phyloP scores from a whole-genome alignment of 2,329 filamentous ascomycete species.

The Claviceps pusilla region DNA sequence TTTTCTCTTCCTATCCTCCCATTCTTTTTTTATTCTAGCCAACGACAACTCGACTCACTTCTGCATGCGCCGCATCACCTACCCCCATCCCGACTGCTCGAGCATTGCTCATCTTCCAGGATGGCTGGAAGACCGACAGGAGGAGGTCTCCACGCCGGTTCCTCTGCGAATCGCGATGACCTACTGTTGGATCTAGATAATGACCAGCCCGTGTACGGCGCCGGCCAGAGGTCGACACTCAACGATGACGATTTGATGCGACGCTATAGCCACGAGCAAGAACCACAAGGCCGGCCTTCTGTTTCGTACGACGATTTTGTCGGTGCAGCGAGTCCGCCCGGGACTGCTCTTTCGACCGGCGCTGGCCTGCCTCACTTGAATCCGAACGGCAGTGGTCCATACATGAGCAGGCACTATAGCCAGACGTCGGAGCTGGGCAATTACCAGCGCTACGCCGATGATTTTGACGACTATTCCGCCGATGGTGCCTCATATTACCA shows the following conservation, averaged over 20 bases:
- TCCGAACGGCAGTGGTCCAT: slow-evolving; percentile 22
- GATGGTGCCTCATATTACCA: slow-evolving; percentile 77
- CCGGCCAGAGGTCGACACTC: slow-evolving; percentile 61
- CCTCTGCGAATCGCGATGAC: slow-evolving; percentile 36
- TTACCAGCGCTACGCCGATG: slow-evolving; percentile 81
- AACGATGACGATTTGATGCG: slow-evolving; percentile 69
- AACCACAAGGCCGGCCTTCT: slow-evolving; percentile 55
- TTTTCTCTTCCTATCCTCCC: too few species aligned
- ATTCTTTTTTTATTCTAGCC: neutral
- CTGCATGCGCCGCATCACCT: slow-evolving; percentile 19
- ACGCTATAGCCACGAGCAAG: slow-evolving; percentile 57
- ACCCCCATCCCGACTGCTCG: slow-evolving; percentile 15
- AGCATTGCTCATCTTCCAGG: slow-evolving; percentile 27
- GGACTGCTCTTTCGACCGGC: slow-evolving; percentile 26
- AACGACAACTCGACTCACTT: slow-evolving; percentile 8
- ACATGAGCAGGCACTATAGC: slow-evolving; percentile 39
- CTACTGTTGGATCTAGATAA: slow-evolving; percentile 63
- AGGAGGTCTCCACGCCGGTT: slow-evolving; percentile 32
- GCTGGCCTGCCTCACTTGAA: slow-evolving; percentile 11
- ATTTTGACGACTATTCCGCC: slow-evolving; percentile 66
- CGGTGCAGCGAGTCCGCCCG: slow-evolving; percentile 37
- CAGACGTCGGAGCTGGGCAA: slow-evolving; percentile 76
- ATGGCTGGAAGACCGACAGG: slow-evolving; percentile 45
- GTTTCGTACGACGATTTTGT: slow-evolving; percentile 93
- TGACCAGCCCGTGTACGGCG: slow-evolving; percentile 55